Base-by-base conservation (phyloP, 106 monocot genomes). In the Alisma plantagoaquatica region DNA sequence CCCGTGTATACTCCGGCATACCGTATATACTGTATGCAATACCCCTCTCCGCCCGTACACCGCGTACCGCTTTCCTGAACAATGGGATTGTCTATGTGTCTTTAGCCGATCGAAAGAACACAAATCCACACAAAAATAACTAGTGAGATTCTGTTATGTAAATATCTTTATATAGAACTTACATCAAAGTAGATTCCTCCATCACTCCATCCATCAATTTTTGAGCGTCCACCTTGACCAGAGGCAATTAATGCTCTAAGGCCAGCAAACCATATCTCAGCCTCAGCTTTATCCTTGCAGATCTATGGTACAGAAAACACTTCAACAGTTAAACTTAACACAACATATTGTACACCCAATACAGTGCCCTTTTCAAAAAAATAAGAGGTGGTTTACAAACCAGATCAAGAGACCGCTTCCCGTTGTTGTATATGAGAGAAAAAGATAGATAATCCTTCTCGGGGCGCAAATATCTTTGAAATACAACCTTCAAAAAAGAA, bases 261-360 rank as follows among this genome's bases (percentile, higher is more conserved):
- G 38, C 77, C 84, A 20, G 51, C 69, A 77, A 88, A 84, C 94
- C 94, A 84, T 41, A 72, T 54, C 43, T 88, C 83, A 30, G 73
- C 87, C 54, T 86, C 92, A 60, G 71, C 65, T 71, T 83, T 86
- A 72, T 92, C 82, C 74, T 86, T 92, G 82, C 86, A 92, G 53
- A 83, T 82, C 92, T 92, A 65, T n/a, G n/a, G n/a, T n/a, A 27
- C 35, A 70, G 33, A 21, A 1, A 70, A 17, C 33, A 54, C 7
- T 55, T 17, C 30, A 57, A 10, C 72, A 41, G 23, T 21, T 32
- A 58, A 20, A 60, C 27, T 28, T 23, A 62, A 58, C 31, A 70
- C 14, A 38, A 38, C 14, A 38, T 7, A 14, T 14, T 38, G 35
- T 14, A 20, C 16, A 8, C 28, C 58, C 23, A 2, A 33, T 9